Conservation (phyloP, 208 protist genomes). For the Phytomonas sp. region DNA sequence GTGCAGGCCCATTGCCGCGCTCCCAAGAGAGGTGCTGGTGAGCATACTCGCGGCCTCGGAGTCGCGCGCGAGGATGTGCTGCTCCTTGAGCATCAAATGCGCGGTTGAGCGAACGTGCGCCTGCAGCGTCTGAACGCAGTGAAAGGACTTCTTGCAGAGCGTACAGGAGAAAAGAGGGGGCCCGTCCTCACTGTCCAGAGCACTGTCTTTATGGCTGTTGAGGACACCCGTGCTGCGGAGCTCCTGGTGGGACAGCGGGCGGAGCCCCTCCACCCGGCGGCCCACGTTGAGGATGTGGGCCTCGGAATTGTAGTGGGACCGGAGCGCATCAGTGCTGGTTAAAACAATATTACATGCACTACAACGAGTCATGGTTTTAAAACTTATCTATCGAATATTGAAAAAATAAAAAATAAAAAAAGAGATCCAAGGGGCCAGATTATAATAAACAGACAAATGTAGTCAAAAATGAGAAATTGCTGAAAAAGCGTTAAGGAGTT, state of each 20-base stretch:
- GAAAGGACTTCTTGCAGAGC: slow-evolving; percentile 87
- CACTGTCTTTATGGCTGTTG: slow-evolving; percentile 18
- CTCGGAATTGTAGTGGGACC: slow-evolving; percentile 71
- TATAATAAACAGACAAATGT: not conserved
- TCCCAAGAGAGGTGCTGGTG: slow-evolving; percentile 78
- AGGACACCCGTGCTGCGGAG: slow-evolving; percentile 19
- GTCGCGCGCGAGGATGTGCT: slow-evolving; percentile 83
- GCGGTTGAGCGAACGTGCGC: slow-evolving; percentile 85
- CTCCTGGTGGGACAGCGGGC: slow-evolving; percentile 56
- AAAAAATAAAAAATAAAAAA: not conserved
- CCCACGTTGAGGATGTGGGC: slow-evolving; percentile 79
- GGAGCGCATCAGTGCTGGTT: slow-evolving; percentile 33
- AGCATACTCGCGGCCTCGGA: slow-evolving; percentile 70
- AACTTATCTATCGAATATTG: not conserved
- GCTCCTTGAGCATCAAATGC: slow-evolving; percentile 86
- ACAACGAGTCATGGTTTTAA: slow-evolving; percentile 46
- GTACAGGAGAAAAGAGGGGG: slow-evolving; percentile 76
- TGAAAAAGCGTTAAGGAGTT: not conserved
- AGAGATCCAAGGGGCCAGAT: too few relatives aligned
- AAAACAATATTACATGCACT: slow-evolving; percentile 69
- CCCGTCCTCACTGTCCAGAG: slow-evolving; percentile 16
- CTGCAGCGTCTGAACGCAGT: slow-evolving; percentile 84
- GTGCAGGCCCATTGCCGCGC: slow-evolving; percentile 82
- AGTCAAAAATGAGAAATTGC: not conserved
- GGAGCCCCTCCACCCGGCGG: slow-evolving; percentile 70